Percentiles rank a stretch among this genome's conserved stretches.
Evolutionary conservation across 768 basidiomycete genomes (phyloP).

Genomic region (Podaxis pistillaris): DNA sequence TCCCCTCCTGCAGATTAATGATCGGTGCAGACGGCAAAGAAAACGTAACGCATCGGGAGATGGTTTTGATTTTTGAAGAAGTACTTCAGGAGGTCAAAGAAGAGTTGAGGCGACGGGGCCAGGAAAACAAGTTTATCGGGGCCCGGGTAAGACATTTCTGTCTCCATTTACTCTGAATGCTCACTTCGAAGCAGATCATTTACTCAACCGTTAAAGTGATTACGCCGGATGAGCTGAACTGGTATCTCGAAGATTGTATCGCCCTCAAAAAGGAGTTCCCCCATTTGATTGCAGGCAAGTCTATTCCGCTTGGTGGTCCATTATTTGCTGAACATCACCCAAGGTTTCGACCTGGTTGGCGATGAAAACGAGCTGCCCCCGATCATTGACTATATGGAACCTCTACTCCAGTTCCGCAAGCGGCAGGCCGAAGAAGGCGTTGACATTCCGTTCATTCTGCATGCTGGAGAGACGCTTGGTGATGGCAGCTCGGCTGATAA

Average conservation of each 20-base stretch:
- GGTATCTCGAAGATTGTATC: constrained; percentile 73
- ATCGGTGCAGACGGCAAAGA: constrained; percentile 53
- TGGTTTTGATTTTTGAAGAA: constrained; percentile 52
- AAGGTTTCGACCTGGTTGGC: constrained; percentile 83
- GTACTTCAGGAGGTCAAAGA: constrained; percentile 52
- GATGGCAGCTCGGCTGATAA: constrained; percentile 70
- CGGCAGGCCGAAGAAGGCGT: constrained; percentile 56
- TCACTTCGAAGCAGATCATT: constrained; percentile 51
- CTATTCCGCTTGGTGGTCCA: neutral
- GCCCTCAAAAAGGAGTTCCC: constrained; percentile 72
- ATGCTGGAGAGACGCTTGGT: constrained; percentile 79
- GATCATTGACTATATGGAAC: constrained; percentile 59
- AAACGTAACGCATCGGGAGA: constrained; percentile 57
- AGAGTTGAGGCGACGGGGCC: constrained; percentile 48
- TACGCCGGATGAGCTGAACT: constrained; percentile 53
- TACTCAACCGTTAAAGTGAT: constrained; percentile 63
- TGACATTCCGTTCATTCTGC: constrained; percentile 75
- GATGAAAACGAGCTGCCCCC: constrained; percentile 62
- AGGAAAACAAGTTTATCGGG: constrained; percentile 63
- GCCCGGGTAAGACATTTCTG: constrained; percentile 46
- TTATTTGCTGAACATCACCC: neutral
- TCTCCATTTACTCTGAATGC: neutral
- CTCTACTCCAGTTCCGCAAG: constrained; percentile 56
- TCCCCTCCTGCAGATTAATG: constrained; percentile 43
- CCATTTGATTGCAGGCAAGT: constrained; percentile 62